Evolutionary conservation across 805 yeast species (phyloP).

Genomic region (Metschnikowia borealis): DNA sequence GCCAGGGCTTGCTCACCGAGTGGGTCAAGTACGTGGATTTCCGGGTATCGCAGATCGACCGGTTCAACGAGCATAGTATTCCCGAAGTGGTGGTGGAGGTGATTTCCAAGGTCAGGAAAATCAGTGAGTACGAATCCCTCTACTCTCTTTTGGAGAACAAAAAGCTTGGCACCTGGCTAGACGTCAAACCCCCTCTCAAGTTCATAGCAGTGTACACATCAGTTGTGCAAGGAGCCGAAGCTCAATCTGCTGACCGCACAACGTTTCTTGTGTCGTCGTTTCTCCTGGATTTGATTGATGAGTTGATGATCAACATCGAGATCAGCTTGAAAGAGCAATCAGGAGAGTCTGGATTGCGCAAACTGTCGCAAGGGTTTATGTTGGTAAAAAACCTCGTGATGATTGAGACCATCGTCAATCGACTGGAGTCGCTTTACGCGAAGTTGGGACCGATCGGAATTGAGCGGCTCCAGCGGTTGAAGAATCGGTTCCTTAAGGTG

Average conservation of each 20-base stretch:
- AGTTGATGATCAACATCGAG: constrained; percentile 62
- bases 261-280: constrained; percentile 56
- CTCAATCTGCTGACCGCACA: constrained; percentile 10
- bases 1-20: constrained; percentile 47
- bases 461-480: constrained; percentile 61
- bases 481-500: constrained; percentile 67
- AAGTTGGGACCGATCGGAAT: constrained; percentile 58
- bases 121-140: constrained; percentile 60
- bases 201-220: constrained; percentile 45
- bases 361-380: constrained; percentile 61
- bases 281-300: constrained; percentile 75
- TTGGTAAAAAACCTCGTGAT: constrained; percentile 67
- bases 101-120: constrained; percentile 60
- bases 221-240: constrained; percentile 39
- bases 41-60: constrained; percentile 42
- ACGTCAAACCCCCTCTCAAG: constrained; percentile 51
- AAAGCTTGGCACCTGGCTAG: constrained; percentile 67
- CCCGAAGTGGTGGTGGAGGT: constrained; percentile 70
- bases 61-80: constrained; percentile 68
- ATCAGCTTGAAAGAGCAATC: constrained; percentile 45
- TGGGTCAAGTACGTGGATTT: constrained; percentile 53
- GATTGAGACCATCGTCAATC: constrained; percentile 67
- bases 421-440: constrained; percentile 48
- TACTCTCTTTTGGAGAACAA: constrained; percentile 45
- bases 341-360: constrained; percentile 23